Conservation (phyloP, 441 rosid genomes). For the Gossypium gossypioides region DNA sequence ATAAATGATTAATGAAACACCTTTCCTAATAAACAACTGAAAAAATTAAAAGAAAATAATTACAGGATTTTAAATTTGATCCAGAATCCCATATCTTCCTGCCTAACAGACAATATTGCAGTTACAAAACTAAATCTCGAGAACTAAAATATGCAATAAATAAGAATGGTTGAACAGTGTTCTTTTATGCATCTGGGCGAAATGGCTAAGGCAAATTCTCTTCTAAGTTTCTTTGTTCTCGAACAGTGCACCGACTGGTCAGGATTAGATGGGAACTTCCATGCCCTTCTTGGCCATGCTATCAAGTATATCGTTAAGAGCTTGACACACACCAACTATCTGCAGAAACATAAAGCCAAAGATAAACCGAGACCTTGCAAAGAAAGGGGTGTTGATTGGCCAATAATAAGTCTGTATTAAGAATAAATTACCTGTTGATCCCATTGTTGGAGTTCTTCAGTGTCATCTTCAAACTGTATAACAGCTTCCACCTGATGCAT, state of each 20-base stretch:
- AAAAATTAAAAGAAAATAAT: neutral
- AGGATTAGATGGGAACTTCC: constrained; percentile 57
- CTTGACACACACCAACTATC: constrained; percentile 87
- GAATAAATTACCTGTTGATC: constrained; percentile 72
- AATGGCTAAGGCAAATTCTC: neutral
- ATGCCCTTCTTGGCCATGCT: constrained; percentile 90
- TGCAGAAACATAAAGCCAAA: constrained; percentile 22
- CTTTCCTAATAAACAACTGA: neutral
- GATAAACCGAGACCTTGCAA: neutral
- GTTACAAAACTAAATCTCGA: neutral
- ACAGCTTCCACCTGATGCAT: constrained; percentile 74
- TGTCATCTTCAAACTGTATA: constrained; percentile 94
- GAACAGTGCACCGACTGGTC: neutral
- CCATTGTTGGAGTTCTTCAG: constrained; percentile 96
- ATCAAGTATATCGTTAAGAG: constrained; percentile 83
- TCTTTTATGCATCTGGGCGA: neutral
- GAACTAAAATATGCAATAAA: neutral
- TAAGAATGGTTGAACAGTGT: neutral
- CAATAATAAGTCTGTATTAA: neutral
- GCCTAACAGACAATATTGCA: neutral
- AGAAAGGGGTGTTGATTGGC: neutral
- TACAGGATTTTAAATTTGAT: neutral
- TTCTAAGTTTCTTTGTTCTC: neutral
- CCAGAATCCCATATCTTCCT: neutral
- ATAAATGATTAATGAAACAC: neutral